Percentiles rank a stretch among this genome's conserved stretches.
phyloP scores from a whole-genome alignment of 805 yeast species.

The Pichia rugopelliculosa region DNA sequence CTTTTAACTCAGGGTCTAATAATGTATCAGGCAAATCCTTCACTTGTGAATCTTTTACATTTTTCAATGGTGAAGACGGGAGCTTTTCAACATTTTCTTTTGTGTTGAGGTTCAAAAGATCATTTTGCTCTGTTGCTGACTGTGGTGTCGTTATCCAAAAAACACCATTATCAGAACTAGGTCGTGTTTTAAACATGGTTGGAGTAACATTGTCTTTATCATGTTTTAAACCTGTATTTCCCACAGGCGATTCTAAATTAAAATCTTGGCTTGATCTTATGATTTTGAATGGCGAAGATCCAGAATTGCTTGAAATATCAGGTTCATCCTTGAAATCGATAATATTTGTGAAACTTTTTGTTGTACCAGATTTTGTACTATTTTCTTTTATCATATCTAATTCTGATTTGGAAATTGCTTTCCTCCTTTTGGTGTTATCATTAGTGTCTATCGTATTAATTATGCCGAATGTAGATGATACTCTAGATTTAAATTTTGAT shows the following conservation, averaged over 20 bases:
- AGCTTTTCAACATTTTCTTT: constrained; percentile 9
- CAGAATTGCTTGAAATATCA: constrained; percentile 1
- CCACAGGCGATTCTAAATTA: constrained; percentile 3
- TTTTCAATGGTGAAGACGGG: constrained; percentile 39
- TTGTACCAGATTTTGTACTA: not conserved
- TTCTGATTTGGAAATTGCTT: constrained; percentile 5
- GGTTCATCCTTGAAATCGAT: constrained; percentile 4
- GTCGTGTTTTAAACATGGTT: constrained; percentile 6
- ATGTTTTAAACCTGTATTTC: not conserved
- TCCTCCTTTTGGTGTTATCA: not conserved
- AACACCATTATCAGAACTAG: constrained; percentile 30
- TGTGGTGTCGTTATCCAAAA: constrained; percentile 37
- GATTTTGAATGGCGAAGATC: constrained; percentile 7
- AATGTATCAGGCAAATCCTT: constrained; percentile 16
- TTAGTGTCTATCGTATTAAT: not conserved
- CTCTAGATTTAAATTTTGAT: not conserved
- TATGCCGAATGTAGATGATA: not conserved
- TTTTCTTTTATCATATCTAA: constrained; percentile 1
- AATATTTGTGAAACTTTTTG: not conserved
- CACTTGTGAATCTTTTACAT: constrained; percentile 2
- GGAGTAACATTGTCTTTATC: not conserved
- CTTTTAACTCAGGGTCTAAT: constrained; percentile 24
- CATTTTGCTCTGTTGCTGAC: not conserved
- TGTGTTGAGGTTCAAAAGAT: not conserved
- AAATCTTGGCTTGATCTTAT: constrained; percentile 11